Base-by-base conservation (phyloP, 2,329 filamentous ascomycete genomes). In the Aspergillus sp. region DNA sequence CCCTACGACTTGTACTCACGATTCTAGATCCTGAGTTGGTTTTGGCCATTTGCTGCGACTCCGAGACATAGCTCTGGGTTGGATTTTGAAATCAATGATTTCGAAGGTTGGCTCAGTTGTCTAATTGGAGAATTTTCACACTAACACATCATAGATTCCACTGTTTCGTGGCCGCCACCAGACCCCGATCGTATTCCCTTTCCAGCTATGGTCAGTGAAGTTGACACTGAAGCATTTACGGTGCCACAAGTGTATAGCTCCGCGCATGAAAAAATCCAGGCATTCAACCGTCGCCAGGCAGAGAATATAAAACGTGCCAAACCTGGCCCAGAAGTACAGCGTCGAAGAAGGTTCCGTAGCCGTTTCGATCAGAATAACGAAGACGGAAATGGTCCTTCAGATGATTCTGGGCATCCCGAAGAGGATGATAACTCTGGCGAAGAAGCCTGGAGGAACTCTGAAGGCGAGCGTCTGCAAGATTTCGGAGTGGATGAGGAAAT, bases 401-500 rank as follows among this genome's bases (percentile, higher is more conserved):
- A 56, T 2, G 50, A 55, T 9, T 8, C 12, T 8, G 26, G 8
- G 7, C 19, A 27, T 19, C 19, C 19, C 19, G 19, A 19, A 19
- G 19, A 19, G 7, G 55, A 54, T 3, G 55, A 57, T 7, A 59
- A 63, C 45, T 71, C 71, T 51, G 78, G 79, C 4, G 79, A 82
- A 59, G 79, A 82, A 63, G 74, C 68, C 1, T 84, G 81, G 81
- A 72, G 71, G 29, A 82, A 82, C 55, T 73, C 76, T 0, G 80
- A 83, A 56, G 81, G 81, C 3, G 80, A 83, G 52, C 64, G 79
- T 19, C 64, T 84, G 26, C 67, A 75, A 12, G 81, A 84, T 52
- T 84, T 82, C 58, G 81, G 81, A 0, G 78, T 84, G 3, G 81
- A 83, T 56, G 80, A 83, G 58, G 78, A 81, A 29, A 72, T 73